Evolutionary conservation across 768 basidiomycete species (phyloP), one percentile per base, ranked within the genome.

Genomic region (Kwoniella sp.): DNA sequence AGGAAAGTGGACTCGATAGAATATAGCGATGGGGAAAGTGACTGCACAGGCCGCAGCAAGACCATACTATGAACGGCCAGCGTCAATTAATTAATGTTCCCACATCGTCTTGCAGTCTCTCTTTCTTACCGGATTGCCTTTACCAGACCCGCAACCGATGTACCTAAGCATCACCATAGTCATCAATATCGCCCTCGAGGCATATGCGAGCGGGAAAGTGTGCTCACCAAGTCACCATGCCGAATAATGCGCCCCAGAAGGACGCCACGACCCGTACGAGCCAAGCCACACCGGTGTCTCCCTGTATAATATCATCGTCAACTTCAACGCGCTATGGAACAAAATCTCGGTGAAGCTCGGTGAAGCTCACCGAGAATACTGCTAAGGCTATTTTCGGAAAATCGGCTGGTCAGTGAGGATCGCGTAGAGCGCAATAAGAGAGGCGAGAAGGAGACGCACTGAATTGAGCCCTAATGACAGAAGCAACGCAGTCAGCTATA

Each of bases 11-110:
- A 91, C 77, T 50, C 88, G 82, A n/a, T 84, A 82, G 70, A 85
- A 90, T 76, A 87, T 87, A 69, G 91, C 84, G 68, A 88, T 82
- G 0, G 90, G 91, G 71, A 88, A 89, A 59, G 85, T 86, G 2
- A 90, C 85, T 3, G 85, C 85, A 54, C 85, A 85, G 0, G 87
- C 84, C 0, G 86, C 89, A 0, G 85, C 89, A 10, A 93, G 81
- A 1, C 90, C 90, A 60, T 86, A 91, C 66, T 70, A 48, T n/a
- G n/a, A n/a, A n/a, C n/a, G n/a, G n/a, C n/a, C n/a, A n/a, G n/a
- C n/a, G n/a, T n/a, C n/a, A n/a, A n/a, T n/a, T n/a, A n/a, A n/a
- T n/a, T n/a, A n/a, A n/a, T n/a, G n/a, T n/a, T n/a, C n/a, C n/a
- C n/a, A n/a, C n/a, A n/a, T n/a, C n/a, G n/a, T 33, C 33, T 5